Evolutionary conservation across 176 grass and related monocot genomes (phyloP).

Genomic region (Cocos nucifera): DNA sequence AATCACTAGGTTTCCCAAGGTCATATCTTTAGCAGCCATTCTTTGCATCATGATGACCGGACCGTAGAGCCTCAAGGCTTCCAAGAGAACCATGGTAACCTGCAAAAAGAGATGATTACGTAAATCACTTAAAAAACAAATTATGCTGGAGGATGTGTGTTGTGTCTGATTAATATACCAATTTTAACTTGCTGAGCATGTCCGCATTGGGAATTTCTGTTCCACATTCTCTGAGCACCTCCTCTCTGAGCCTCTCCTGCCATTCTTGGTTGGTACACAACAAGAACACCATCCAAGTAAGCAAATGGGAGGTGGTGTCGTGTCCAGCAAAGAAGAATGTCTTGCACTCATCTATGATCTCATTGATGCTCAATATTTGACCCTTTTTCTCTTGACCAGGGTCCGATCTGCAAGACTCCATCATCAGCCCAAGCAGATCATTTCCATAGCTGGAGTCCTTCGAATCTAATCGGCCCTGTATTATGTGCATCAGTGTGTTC

Average conservation of each 20-base stretch:
- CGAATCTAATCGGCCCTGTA: not conserved
- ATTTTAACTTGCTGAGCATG: constrained; percentile 3
- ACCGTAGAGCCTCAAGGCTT: too few species aligned
- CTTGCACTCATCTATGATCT: constrained; percentile 9
- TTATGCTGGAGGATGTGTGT: too few species aligned
- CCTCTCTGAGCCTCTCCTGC: constrained; percentile 4
- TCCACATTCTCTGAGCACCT: constrained; percentile 3
- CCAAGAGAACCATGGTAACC: too few species aligned
- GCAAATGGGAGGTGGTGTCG: constrained; percentile 4
- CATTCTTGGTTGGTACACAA: constrained; percentile 2
- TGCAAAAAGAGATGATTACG: too few species aligned
- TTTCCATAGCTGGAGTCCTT: constrained; percentile 24
- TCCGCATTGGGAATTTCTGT: not conserved
- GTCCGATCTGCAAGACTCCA: constrained; percentile 9
- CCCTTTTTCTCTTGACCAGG: not conserved
- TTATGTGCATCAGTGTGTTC: constrained; percentile 27
- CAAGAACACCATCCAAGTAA: constrained; percentile 8
- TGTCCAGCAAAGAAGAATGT: constrained; percentile 9
- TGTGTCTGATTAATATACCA: not conserved
- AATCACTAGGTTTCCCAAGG: too few species aligned
- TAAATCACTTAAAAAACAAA: too few species aligned
- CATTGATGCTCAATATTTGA: constrained; percentile 2
- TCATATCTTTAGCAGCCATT: too few species aligned
- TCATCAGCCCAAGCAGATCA: constrained; percentile 40
- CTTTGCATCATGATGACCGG: too few species aligned